phyloP scores from a whole-genome alignment of 2,329 filamentous ascomycete genomes.

The Trichoderma aggressivum region DNA sequence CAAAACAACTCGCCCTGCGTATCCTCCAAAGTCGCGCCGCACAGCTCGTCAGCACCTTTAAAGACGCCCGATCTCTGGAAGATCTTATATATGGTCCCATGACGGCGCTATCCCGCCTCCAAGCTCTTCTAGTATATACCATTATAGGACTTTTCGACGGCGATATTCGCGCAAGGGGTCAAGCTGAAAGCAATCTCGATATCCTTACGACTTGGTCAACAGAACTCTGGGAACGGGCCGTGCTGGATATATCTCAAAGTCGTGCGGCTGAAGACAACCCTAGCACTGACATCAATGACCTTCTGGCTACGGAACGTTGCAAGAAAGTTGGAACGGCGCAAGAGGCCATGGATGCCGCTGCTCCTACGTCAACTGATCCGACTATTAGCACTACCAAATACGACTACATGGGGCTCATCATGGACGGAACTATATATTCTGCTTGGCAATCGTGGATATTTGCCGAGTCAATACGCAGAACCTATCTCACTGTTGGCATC shows the following conservation, averaged over 20 bases:
- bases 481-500: background rate
- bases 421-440: background rate
- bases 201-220: background rate
- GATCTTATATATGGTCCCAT: background rate
- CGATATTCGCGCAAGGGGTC: background rate
- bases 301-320: background rate
- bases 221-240: background rate
- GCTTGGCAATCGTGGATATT: background rate
- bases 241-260: background rate
- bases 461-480: background rate
- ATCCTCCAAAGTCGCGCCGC: background rate
- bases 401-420: background rate
- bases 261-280: background rate
- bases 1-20: background rate
- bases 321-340: background rate
- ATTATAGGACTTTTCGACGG: background rate
- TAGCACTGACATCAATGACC: background rate
- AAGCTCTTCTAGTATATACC: background rate
- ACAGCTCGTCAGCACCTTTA: background rate
- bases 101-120: background rate
- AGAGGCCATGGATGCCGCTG: background rate
- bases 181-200: background rate
- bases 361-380: background rate
- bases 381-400: background rate
- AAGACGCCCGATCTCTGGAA: background rate